Conservation (phyloP, 1,284 basidiomycete species). For the Austroboletus niveus region DNA sequence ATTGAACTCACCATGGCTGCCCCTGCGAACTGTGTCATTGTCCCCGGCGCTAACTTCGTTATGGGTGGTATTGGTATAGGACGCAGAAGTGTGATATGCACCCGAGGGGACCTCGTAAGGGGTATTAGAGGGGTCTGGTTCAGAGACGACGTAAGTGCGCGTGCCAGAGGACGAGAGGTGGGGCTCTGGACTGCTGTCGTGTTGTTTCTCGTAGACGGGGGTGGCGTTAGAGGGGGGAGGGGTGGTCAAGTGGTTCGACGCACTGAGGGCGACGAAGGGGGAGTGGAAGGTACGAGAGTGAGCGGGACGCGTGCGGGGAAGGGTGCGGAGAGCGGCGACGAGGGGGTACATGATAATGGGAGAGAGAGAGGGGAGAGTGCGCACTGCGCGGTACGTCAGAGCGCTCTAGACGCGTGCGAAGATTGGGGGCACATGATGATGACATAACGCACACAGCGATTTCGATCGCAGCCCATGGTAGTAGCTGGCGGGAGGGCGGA, state of each 20-base stretch:
- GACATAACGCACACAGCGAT: conserved; percentile 18
- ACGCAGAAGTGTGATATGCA: conserved; percentile 57
- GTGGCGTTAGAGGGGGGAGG: conserved; percentile 24
- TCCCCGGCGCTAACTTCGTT: conserved; percentile 39
- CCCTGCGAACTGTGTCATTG: conserved; percentile 43
- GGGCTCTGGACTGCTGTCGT: conserved; percentile 50
- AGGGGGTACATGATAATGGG: conserved; percentile 17
- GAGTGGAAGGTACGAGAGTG: conserved; percentile 53
- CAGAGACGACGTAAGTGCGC: conserved; percentile 64
- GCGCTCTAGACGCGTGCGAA: conserved; percentile 20
- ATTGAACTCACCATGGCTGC: conserved; percentile 39
- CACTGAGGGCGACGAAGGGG: conserved; percentile 52
- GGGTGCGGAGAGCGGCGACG: conserved; percentile 2
- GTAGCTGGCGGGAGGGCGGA: neutral
- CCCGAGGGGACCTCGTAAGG: conserved; percentile 65
- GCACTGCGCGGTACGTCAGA: neutral
- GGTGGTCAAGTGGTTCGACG: conserved; percentile 33
- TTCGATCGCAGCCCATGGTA: neutral
- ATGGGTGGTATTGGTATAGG: conserved; percentile 47
- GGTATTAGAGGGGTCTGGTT: conserved; percentile 56
- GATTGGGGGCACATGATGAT: conserved; percentile 19
- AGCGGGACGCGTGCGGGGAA: conserved; percentile 1
- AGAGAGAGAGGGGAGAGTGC: conserved; percentile 11
- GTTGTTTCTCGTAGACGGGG: conserved; percentile 53
- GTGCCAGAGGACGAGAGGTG: conserved; percentile 41